phyloP scores from a whole-genome alignment of 169 alveolate species.

The Perkinsus chesapeaki region DNA sequence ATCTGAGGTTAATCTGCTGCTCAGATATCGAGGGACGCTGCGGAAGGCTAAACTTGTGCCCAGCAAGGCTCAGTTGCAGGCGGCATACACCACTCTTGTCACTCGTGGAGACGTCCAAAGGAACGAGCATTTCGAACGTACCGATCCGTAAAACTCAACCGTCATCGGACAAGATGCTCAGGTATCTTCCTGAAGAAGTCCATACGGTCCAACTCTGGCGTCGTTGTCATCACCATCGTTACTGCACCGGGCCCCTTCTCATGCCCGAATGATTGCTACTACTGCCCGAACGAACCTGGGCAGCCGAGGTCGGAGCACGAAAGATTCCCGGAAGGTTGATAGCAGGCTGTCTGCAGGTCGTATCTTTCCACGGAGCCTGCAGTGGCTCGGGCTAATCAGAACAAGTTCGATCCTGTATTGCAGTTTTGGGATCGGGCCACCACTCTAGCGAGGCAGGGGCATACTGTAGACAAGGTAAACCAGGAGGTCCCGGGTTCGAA shows the following conservation, averaged over 20 bases:
- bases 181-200: conserved; percentile 44
- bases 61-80: not conserved
- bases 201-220: conserved; percentile 78
- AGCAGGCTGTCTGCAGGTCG: too few species aligned
- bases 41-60: not conserved
- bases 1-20: not conserved
- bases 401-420: conserved; percentile 72
- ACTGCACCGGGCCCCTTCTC: conserved; percentile 87
- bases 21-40: not conserved
- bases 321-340: too few species aligned
- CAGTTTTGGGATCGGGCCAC: conserved; percentile 85
- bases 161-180: not conserved
- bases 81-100: not conserved
- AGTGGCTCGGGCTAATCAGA: conserved; percentile 85
- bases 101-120: not conserved
- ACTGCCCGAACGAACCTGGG: conserved; percentile 90
- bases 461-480: conserved; percentile 65
- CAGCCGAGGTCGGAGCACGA: conserved; percentile 64
- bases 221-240: conserved; percentile 82
- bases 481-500: not conserved
- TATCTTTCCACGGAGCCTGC: conserved; percentile 93
- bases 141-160: not conserved
- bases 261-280: conserved; percentile 79
- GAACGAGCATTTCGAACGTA: not conserved
- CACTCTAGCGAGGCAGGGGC: conserved; percentile 82